Percentiles rank a stretch among this genome's conserved stretches.
phyloP scores from a whole-genome alignment of 306 rosid species.

The Castanea mollissima region DNA sequence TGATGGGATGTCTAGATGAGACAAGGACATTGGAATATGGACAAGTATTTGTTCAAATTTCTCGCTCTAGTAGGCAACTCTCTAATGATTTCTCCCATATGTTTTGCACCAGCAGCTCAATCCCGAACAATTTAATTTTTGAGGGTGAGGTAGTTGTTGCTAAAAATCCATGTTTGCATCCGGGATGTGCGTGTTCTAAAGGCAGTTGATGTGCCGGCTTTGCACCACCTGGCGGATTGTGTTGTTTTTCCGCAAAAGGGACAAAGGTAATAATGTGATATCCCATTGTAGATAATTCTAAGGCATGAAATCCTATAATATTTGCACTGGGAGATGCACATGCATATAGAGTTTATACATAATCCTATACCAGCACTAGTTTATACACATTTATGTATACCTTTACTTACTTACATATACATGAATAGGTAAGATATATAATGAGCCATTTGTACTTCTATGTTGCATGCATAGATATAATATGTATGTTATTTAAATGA shows the following conservation, averaged over 20 bases:
- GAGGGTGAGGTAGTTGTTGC: conserved; percentile 35
- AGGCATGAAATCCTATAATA: not conserved
- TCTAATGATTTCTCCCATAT: not conserved
- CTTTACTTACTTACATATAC: not conserved
- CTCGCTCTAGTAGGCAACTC: not conserved
- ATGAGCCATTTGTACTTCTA: no score
- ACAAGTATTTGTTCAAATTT: conserved; percentile 36
- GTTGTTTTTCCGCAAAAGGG: conserved; percentile 51
- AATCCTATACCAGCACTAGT: no score
- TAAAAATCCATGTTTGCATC: conserved; percentile 42
- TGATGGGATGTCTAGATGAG: conserved; percentile 54
- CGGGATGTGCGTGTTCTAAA: conserved; percentile 38
- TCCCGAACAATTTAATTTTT: conserved; percentile 6
- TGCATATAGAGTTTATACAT: no score
- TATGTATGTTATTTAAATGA: no score
- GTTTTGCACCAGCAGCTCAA: not conserved
- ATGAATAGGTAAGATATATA: not conserved
- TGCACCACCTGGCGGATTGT: conserved; percentile 44
- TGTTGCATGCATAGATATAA: no score
- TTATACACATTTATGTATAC: no score
- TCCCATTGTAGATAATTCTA: not conserved
- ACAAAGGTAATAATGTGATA: conserved; percentile 20
- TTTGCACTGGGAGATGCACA: no score
- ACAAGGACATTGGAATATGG: conserved; percentile 40
- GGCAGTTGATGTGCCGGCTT: conserved; percentile 35